These are phyloP conservation scores for Carex pumila DNA, from an alignment of 176 grass and related monocot genomes.

Conservation along the genomic window DNA sequence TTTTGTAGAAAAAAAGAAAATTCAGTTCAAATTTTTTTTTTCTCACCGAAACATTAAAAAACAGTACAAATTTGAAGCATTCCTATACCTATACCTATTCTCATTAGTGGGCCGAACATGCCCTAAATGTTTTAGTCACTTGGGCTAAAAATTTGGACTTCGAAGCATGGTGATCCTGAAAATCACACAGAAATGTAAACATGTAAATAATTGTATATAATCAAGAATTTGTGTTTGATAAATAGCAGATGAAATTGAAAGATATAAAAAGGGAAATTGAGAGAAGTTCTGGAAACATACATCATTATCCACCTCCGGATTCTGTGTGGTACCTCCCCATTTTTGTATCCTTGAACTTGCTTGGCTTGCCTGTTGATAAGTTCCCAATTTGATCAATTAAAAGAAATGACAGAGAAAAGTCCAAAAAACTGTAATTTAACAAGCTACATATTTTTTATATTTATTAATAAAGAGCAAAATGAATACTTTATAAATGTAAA, in stretches of 20 bases:
- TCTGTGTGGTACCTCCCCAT: constrained; percentile 44
- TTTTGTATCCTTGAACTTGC: constrained; percentile 42
- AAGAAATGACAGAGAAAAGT: background rate
- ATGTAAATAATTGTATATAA: background rate
- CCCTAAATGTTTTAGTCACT: background rate
- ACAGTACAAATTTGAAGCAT: too few relatives aligned
- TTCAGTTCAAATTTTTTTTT: too few relatives aligned
- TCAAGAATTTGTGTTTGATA: background rate
- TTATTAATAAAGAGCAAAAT: too few relatives aligned
- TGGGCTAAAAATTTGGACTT: background rate
- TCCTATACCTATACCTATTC: too few relatives aligned
- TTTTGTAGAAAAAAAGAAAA: too few relatives aligned
- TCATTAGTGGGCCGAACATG: too few relatives aligned
- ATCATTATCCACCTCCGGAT: background rate
- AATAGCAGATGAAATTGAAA: background rate
- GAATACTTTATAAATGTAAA: too few relatives aligned
- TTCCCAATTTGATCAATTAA: background rate
- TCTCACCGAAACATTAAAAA: too few relatives aligned
- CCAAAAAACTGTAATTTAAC: background rate
- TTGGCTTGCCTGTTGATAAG: constrained; percentile 32
- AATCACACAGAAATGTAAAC: background rate
- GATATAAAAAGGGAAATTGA: too few relatives aligned
- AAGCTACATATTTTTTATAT: too few relatives aligned
- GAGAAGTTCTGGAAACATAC: background rate
- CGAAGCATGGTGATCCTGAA: background rate